Conservation (phyloP, 140 eudicot species). For the Erigeron philadelphicus region DNA sequence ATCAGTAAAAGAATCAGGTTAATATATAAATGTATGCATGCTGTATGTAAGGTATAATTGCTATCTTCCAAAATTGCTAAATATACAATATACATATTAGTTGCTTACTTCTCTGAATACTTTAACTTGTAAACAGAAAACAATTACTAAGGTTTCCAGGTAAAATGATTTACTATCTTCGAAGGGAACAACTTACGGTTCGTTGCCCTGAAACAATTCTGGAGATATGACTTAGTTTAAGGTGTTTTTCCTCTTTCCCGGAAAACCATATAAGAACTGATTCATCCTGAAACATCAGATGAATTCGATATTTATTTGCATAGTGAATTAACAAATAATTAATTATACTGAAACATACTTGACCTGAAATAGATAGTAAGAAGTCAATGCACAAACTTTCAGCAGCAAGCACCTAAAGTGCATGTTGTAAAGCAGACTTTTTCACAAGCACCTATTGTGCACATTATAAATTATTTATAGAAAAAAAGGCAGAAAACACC, state of each 20-base stretch:
- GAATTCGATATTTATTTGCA: not conserved
- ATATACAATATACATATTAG: constrained; percentile 4
- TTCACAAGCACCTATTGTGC: constrained; percentile 16
- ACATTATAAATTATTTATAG: not conserved
- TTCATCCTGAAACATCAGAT: constrained; percentile 67
- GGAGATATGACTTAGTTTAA: constrained; percentile 78
- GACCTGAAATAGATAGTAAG: not conserved
- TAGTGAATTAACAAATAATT: constrained; percentile 14
- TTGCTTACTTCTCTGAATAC: not conserved
- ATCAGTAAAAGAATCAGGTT: not conserved
- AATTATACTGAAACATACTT: constrained; percentile 13
- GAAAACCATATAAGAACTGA: constrained; percentile 90
- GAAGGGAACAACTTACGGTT: constrained; percentile 58
- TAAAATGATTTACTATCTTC: constrained; percentile 6
- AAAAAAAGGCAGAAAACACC: constrained; percentile 11
- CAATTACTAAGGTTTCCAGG: not conserved
- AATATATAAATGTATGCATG: constrained; percentile 7
- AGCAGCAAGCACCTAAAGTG: constrained; percentile 17
- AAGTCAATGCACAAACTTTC: constrained; percentile 14
- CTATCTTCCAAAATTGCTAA: constrained; percentile 3
- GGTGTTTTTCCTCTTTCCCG: constrained; percentile 92
- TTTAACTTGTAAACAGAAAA: not conserved
- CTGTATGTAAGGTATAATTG: not conserved
- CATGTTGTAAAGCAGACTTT: constrained; percentile 10
- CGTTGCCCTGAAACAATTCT: constrained; percentile 96